Evolutionary conservation across 345 rosid species (phyloP), one percentile per base, ranked within the genome.

Genomic region (Linum trigynum): DNA sequence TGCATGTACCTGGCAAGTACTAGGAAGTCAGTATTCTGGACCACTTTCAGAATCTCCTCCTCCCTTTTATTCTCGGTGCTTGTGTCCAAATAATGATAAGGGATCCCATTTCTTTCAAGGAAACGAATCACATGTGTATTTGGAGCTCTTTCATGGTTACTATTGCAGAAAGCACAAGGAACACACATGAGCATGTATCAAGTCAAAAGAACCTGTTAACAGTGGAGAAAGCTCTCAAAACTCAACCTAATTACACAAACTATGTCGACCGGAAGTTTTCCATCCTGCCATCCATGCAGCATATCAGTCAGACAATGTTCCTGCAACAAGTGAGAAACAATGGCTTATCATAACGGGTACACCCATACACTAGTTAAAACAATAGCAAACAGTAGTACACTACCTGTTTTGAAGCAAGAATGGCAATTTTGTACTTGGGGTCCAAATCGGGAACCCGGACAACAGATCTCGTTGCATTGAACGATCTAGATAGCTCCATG

Each of bases 1-100:
- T 94, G 99, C 97, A 94, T 94, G 76, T 94, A 94, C 80, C 97
- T 88, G 59, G 97, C 99, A 39, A 90, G 97, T 62, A 94, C 92
- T 66, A 94, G 60, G 72, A 94, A 94, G 76, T 94, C 96, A 5
- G 96, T 94, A 73, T 80, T 75, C 80, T 78, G 83, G 39, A 90
- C 90, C 85, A 94, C 76, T 56, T 81, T 89, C 81, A 90, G 72
- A 65, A 88, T 85, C 80, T 90, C 91, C 59, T 65, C 82, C 71
- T 90, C 99, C 74, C 86, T 81, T 68, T 85, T 73, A 63, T 83
- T 78, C 60, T 82, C 92, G 38, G 77, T 64, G 51, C 77, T 81
- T 65, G 86, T 83, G 14, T 42, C 66, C 78, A 94, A 68, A 79
- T 64, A 79, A 82, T 90, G 92, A 78, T 84, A 94, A n/a, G 96